Evolutionary conservation across 345 rosid genomes (phyloP), one percentile per base, ranked within the genome.

Genomic region (Eucalyptus erythrocorys): DNA sequence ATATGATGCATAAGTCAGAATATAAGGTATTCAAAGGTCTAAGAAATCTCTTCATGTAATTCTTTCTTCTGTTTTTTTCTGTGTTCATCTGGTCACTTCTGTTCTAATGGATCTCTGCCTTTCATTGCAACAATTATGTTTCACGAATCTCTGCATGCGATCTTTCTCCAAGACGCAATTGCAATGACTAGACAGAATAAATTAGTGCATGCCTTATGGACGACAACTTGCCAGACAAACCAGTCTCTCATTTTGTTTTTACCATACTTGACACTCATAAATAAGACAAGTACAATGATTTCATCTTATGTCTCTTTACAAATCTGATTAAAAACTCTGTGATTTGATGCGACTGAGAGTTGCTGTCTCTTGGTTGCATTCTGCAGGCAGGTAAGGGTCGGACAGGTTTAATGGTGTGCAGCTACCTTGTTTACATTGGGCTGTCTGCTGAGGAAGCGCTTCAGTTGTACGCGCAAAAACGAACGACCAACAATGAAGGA

Each of bases 381-480:
- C 88, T 89, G 89, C 93, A 97, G 99, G 99, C 99, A 68, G 99
- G 99, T 64, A 96, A 97, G 92, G 99, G 99, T 51, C 93, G 99
- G 87, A 97, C 99, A 71, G 99, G 99, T 17, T 85, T 96, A 87
- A 97, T 96, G 99, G 98, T 96, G 21, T 94, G 98, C 71, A 93
- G 96, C 13, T 97, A 96, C 92, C 98, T 97, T 85, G 98, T 96
- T 50, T 97, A 96, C 47, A 86, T 91, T 86, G 98, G 99, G 71
- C 95, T 97, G 98, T 91, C 94, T 68, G 91, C 95, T 19, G 99
- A 97, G 48, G 98, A 96, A 50, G 99, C 99, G 87, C 95, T 97
- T 87, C 94, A 96, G 91, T 88, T 95, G 92, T 96, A 96, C 90
- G 99, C 99, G 49, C 92, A 92, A 79, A 94, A 95, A 92, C 93